These are phyloP conservation scores for Quercus rubra DNA, from an alignment of 306 rosid genomes.

Conservation along the genomic window DNA sequence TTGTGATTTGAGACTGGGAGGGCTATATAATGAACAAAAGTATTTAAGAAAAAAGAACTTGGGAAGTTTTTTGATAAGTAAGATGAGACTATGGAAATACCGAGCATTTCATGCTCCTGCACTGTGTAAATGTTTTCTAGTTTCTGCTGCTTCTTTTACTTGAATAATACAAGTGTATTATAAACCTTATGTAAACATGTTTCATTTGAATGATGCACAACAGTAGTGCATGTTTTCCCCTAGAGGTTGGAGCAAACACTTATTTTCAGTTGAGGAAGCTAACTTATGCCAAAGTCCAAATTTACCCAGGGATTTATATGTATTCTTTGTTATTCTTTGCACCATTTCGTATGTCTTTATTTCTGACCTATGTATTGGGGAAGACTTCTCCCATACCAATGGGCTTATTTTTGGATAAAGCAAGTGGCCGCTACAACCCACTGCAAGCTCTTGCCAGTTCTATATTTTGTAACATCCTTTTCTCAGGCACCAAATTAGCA, in stretches of 20 bases:
- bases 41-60: no score
- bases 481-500: constrained; percentile 73
- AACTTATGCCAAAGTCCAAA: constrained; percentile 1
- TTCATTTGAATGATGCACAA: not conserved
- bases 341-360: constrained; percentile 1
- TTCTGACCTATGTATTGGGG: constrained; percentile 9
- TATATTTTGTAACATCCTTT: constrained; percentile 16
- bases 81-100: no score
- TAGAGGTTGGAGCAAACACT: not conserved
- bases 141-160: no score
- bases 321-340: not conserved
- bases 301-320: not conserved
- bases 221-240: not conserved
- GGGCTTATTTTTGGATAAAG: constrained; percentile 6
- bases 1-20: no score
- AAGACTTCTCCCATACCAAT: constrained; percentile 11
- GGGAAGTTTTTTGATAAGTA: no score
- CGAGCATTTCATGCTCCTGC: no score
- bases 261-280: not conserved
- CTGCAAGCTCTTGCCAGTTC: not conserved
- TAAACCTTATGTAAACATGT: no score
- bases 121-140: no score
- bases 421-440: constrained; percentile 11
- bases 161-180: no score
- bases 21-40: no score